These are phyloP conservation scores for Venturia aucupariae DNA, from an alignment of 2,329 filamentous ascomycete species.

Conservation along the genomic window DNA sequence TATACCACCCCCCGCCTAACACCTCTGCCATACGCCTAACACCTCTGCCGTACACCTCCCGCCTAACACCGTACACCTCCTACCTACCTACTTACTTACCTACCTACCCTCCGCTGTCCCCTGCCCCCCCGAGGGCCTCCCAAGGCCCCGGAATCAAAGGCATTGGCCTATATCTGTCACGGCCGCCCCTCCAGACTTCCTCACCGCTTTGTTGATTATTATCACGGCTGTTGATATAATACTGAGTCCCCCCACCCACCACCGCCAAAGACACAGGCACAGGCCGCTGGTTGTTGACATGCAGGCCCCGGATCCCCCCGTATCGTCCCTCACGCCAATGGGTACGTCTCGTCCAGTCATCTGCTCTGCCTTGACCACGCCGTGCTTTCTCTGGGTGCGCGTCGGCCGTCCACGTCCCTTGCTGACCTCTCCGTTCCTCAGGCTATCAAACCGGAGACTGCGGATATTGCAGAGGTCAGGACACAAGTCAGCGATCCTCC, in stretches of 20 bases:
- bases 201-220: background rate
- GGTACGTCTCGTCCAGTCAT: conserved; percentile 34
- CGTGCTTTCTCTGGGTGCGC: conserved; percentile 27
- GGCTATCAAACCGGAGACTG: conserved; percentile 41
- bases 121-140: too few species aligned
- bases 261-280: background rate
- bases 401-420: background rate
- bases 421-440: conserved; percentile 18
- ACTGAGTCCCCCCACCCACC: too few species aligned
- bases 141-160: too few species aligned
- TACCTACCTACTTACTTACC: too few species aligned
- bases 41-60: too few species aligned
- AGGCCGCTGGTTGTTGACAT: conserved; percentile 10
- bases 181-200: background rate
- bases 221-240: too few species aligned
- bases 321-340: conserved; percentile 27
- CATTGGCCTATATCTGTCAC: background rate
- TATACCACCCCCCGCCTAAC: too few species aligned
- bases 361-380: conserved; percentile 25
- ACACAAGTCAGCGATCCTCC: conserved; percentile 37
- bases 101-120: background rate
- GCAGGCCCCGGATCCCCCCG: conserved; percentile 7
- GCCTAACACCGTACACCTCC: too few species aligned
- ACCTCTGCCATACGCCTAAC: too few species aligned
- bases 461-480: conserved; percentile 41